Conservation (phyloP, 176 grass and related monocot species). For the Cenchrus americanus region DNA sequence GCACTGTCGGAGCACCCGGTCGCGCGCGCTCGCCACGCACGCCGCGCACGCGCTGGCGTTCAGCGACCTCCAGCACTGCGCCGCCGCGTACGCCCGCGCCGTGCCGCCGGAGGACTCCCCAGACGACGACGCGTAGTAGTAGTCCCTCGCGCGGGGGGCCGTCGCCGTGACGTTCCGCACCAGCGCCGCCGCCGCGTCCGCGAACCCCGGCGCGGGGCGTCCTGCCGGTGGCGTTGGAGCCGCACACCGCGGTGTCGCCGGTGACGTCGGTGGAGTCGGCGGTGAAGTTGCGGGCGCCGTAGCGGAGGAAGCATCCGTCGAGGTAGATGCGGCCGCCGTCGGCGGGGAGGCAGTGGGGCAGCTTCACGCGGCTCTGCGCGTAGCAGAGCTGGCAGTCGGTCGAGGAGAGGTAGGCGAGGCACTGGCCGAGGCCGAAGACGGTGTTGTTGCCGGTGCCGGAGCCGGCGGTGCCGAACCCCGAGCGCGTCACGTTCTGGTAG, state of each 20-base stretch:
- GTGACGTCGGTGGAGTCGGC: conserved; percentile 39
- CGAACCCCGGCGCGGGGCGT: conserved; percentile 9
- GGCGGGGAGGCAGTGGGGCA: conserved; percentile 73
- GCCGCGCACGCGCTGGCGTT: conserved; percentile 66
- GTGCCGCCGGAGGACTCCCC: background rate
- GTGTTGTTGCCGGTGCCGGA: conserved; percentile 25
- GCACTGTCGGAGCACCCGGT: conserved; percentile 43
- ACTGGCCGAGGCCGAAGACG: conserved; percentile 70
- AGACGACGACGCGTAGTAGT: conserved; percentile 39
- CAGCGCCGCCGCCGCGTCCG: conserved; percentile 24
- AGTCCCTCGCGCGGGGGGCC: conserved; percentile 32
- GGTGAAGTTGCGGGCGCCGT: conserved; percentile 49
- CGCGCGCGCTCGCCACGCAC: conserved; percentile 58
- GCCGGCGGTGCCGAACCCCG: conserved; percentile 57
- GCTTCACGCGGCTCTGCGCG: conserved; percentile 67
- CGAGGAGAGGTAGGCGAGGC: conserved; percentile 67
- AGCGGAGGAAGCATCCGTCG: conserved; percentile 90
- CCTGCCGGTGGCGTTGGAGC: conserved; percentile 42
- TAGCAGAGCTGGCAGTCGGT: conserved; percentile 85
- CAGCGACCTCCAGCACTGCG: conserved; percentile 86
- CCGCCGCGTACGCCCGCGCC: conserved; percentile 58
- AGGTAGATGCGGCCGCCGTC: conserved; percentile 59
- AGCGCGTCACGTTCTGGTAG: conserved; percentile 63
- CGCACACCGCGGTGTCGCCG: conserved; percentile 55
- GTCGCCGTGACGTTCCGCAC: conserved; percentile 59